These are phyloP conservation scores for Cystobasidium ongulense DNA, from an alignment of 768 basidiomycete genomes.

Conservation along the genomic window DNA sequence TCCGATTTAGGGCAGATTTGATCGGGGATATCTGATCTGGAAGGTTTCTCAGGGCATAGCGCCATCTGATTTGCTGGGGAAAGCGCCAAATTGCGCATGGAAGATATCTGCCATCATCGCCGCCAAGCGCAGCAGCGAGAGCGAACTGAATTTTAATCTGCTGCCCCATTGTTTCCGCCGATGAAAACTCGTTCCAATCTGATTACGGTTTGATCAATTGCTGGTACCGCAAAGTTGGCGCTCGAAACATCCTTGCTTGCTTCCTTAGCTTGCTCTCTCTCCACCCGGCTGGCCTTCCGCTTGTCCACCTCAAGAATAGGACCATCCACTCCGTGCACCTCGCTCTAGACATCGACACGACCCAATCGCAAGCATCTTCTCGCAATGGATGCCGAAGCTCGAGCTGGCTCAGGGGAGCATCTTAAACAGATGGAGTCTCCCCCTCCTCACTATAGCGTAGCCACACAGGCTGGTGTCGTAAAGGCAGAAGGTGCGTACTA, in stretches of 20 bases:
- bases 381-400: neutral
- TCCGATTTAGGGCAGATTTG: too few species aligned
- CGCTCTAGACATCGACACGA: neutral
- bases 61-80: too few species aligned
- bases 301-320: neutral
- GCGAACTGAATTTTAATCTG: too few species aligned
- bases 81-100: too few species aligned
- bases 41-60: too few species aligned
- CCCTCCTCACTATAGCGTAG: conserved; percentile 21
- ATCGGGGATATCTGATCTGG: too few species aligned
- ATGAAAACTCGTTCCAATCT: neutral
- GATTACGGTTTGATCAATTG: neutral
- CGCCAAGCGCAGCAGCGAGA: too few species aligned
- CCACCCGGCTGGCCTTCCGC: neutral
- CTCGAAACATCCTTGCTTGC: neutral
- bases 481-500: conserved; percentile 32
- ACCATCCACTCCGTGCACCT: neutral
- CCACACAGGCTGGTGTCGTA: conserved; percentile 21
- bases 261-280: neutral
- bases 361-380: neutral
- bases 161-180: neutral
- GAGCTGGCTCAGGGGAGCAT: neutral
- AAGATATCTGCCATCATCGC: too few species aligned
- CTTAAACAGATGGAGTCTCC: neutral
- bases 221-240: neutral